Conservation (phyloP, 805 yeast genomes). For the Metschnikowia baotianmanensis region DNA sequence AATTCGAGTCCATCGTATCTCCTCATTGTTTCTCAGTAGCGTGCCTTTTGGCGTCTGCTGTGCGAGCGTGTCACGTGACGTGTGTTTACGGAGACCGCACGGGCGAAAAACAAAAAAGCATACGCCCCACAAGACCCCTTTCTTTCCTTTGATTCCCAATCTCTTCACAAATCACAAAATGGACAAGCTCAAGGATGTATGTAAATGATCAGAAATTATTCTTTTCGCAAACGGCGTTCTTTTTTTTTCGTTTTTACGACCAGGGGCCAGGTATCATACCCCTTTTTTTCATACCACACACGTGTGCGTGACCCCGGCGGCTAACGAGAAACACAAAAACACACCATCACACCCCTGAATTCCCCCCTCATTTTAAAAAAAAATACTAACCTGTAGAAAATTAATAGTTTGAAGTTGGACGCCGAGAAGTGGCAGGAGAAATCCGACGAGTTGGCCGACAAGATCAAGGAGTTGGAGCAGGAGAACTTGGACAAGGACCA, state of each 20-base stretch:
- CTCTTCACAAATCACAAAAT: slow-evolving; percentile 26
- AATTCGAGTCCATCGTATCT: too few species aligned
- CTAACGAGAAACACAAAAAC: neutral
- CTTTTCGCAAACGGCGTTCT: too few species aligned
- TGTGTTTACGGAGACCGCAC: slow-evolving; percentile 18
- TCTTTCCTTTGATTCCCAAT: slow-evolving; percentile 5
- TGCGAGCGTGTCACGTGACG: slow-evolving; percentile 16
- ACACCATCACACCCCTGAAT: too few species aligned
- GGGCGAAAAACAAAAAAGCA: slow-evolving; percentile 15
- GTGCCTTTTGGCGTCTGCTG: neutral
- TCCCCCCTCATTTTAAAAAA: too few species aligned
- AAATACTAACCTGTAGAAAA: slow-evolving; percentile 53
- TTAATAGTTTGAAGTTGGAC: slow-evolving; percentile 85
- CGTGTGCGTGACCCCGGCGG: neutral
- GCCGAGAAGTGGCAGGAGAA: slow-evolving; percentile 98
- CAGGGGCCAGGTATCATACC: too few species aligned
- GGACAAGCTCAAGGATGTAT: slow-evolving; percentile 62
- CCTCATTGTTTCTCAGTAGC: too few species aligned
- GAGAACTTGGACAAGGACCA: slow-evolving; percentile 90
- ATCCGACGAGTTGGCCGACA: slow-evolving; percentile 79
- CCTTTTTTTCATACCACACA: neutral
- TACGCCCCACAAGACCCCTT: slow-evolving; percentile 8
- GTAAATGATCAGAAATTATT: too few species aligned
- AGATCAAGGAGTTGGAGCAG: slow-evolving; percentile 88
- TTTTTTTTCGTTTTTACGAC: too few species aligned